These are phyloP conservation scores for Helicocarpus griseus DNA, from an alignment of 2,329 filamentous ascomycete species.

Conservation along the genomic window DNA sequence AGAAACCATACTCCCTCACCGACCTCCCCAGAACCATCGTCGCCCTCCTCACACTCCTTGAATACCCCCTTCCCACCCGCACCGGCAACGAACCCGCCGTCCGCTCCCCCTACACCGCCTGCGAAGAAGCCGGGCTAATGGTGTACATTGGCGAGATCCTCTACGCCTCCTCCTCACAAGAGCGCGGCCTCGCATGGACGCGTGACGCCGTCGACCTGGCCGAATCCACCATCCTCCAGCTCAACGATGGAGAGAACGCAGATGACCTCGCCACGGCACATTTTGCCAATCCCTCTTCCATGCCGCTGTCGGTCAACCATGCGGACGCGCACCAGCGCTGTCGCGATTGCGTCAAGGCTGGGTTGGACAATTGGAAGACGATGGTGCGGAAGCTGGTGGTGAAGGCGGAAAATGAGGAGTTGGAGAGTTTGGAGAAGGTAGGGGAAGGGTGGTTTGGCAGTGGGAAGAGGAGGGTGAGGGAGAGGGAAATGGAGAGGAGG, in stretches of 20 bases:
- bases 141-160: slow-evolving; percentile 91
- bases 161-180: slow-evolving; percentile 55
- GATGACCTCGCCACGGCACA: no score
- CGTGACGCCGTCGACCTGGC: slow-evolving; percentile 75
- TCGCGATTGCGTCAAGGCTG: slow-evolving; percentile 64
- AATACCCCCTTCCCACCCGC: slow-evolving; percentile 60
- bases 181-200: slow-evolving; percentile 79
- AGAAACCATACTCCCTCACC: slow-evolving; percentile 24
- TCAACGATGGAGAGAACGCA: slow-evolving; percentile 19
- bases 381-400: slow-evolving; percentile 63
- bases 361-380: slow-evolving; percentile 68
- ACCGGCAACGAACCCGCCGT: slow-evolving; percentile 60
- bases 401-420: slow-evolving; percentile 27
- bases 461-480: slow-evolving; percentile 18
- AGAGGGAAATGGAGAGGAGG: slow-evolving; percentile 22
- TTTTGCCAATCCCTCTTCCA: neutral
- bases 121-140: slow-evolving; percentile 78
- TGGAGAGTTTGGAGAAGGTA: slow-evolving; percentile 24
- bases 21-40: slow-evolving; percentile 33
- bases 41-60: slow-evolving; percentile 45
- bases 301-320: slow-evolving; percentile 14
- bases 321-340: slow-evolving; percentile 51
- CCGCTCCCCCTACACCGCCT: slow-evolving; percentile 56
- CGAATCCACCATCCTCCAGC: slow-evolving; percentile 49
- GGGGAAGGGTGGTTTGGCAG: slow-evolving; percentile 26